Conservation (phyloP, 1,284 basidiomycete species). For the Polyporus tsugae region DNA sequence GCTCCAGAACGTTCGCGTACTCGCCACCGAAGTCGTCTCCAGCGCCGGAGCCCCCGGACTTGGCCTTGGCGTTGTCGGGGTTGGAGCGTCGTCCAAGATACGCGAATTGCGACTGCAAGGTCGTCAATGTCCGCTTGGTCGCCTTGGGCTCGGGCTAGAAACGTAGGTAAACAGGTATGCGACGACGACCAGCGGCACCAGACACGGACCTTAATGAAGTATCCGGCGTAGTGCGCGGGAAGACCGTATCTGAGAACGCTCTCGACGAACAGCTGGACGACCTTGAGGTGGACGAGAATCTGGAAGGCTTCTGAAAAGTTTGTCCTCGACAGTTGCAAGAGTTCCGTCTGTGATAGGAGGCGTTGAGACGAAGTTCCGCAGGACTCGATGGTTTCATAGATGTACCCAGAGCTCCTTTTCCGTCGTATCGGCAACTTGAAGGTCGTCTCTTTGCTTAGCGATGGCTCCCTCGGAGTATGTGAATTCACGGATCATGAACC, state of each 20-base stretch:
- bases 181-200: slow-evolving; percentile 1
- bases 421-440: slow-evolving; percentile 81
- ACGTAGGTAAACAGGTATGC: not conserved
- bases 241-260: slow-evolving; percentile 96
- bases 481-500: slow-evolving; percentile 95
- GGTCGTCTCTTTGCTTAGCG: slow-evolving; percentile 85
- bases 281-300: slow-evolving; percentile 92
- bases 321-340: slow-evolving; percentile 91
- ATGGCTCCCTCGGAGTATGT: slow-evolving; percentile 89
- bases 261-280: slow-evolving; percentile 92
- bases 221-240: slow-evolving; percentile 89
- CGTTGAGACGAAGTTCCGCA: not conserved
- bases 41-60: slow-evolving; percentile 48
- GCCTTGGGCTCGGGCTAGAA: slow-evolving; percentile 89
- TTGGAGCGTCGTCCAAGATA: slow-evolving; percentile 81
- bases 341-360: slow-evolving; percentile 75
- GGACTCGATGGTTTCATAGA: not conserved
- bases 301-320: slow-evolving; percentile 99
- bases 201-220: slow-evolving; percentile 78
- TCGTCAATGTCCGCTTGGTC: slow-evolving; percentile 80
- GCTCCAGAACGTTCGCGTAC: slow-evolving; percentile 90
- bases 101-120: slow-evolving; percentile 80
- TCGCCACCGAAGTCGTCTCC: slow-evolving; percentile 79
- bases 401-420: slow-evolving; percentile 97
- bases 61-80: slow-evolving; percentile 48